A percentile compares a stretch with the other conserved stretches of the same genome.
Conservation (phyloP, 345 rosid genomes). For the Aegle marmelos region DNA sequence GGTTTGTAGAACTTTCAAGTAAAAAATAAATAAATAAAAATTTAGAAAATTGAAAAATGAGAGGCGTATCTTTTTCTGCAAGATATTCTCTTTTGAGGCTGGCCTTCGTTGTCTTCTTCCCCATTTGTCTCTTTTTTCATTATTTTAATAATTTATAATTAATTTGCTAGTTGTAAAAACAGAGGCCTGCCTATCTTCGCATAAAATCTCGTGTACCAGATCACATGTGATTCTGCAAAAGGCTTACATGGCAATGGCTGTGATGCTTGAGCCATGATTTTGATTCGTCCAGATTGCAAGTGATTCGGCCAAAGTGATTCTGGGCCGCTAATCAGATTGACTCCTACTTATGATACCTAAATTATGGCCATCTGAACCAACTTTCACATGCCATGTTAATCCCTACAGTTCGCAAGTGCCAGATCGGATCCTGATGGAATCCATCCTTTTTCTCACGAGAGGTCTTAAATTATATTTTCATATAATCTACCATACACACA, state of each 20-base stretch:
- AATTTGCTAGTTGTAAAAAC: background rate
- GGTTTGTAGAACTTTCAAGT: background rate
- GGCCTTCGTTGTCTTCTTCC: background rate
- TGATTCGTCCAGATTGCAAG: conserved; percentile 8
- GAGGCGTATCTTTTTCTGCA: background rate
- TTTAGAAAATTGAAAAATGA: background rate
- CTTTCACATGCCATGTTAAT: background rate
- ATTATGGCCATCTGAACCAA: background rate
- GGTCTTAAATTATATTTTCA: too few species aligned
- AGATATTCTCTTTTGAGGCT: background rate
- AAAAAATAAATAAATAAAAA: background rate
- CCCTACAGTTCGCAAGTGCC: too few species aligned
- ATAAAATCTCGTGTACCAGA: background rate
- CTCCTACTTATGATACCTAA: background rate
- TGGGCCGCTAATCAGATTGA: background rate
- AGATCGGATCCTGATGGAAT: too few species aligned
- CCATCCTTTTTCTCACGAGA: too few species aligned
- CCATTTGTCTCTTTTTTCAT: background rate
- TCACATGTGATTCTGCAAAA: background rate
- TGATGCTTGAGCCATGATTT: conserved; percentile 1
- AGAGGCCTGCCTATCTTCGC: background rate
- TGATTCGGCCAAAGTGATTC: background rate
- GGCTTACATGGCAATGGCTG: conserved; percentile 3
- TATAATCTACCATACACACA: too few species aligned
- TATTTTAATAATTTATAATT: background rate